Percentiles rank a stretch among this genome's conserved stretches.
Conservation (phyloP, 805 yeast species). For the Saccharomycopsis fermentans region DNA sequence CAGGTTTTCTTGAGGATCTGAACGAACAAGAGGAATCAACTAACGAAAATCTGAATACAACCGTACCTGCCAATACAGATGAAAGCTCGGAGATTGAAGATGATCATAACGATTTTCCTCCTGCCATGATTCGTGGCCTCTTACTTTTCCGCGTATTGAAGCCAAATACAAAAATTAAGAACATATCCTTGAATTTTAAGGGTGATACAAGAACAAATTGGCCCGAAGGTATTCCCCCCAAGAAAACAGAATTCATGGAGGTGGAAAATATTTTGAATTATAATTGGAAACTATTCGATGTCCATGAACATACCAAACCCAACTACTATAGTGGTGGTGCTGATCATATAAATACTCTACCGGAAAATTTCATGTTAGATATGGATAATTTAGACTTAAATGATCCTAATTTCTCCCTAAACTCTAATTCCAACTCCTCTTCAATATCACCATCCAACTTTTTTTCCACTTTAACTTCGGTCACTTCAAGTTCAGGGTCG, state of each 20-base stretch:
- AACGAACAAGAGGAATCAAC: neutral
- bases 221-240: slow-evolving; percentile 98
- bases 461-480: slow-evolving; percentile 24
- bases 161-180: slow-evolving; percentile 54
- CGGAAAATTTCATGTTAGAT: slow-evolving; percentile 17
- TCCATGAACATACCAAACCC: slow-evolving; percentile 27
- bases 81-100: neutral
- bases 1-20: neutral
- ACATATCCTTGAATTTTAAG: slow-evolving; percentile 47
- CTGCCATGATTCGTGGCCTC: slow-evolving; percentile 75
- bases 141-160: slow-evolving; percentile 59
- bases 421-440: neutral
- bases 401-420: neutral
- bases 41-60: neutral
- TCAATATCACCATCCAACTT: slow-evolving; percentile 1
- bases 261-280: slow-evolving; percentile 59
- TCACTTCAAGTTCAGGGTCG: slow-evolving; percentile 16
- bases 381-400: slow-evolving; percentile 20
- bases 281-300: slow-evolving; percentile 80
- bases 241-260: slow-evolving; percentile 57
- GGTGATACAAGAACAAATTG: slow-evolving; percentile 80
- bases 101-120: slow-evolving; percentile 33
- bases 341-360: slow-evolving; percentile 24
- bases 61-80: neutral
- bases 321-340: slow-evolving; percentile 31